Evolutionary conservation across 2,329 filamentous ascomycete species (phyloP), one percentile per base, ranked within the genome.

Genomic region (Xylaria sp.): DNA sequence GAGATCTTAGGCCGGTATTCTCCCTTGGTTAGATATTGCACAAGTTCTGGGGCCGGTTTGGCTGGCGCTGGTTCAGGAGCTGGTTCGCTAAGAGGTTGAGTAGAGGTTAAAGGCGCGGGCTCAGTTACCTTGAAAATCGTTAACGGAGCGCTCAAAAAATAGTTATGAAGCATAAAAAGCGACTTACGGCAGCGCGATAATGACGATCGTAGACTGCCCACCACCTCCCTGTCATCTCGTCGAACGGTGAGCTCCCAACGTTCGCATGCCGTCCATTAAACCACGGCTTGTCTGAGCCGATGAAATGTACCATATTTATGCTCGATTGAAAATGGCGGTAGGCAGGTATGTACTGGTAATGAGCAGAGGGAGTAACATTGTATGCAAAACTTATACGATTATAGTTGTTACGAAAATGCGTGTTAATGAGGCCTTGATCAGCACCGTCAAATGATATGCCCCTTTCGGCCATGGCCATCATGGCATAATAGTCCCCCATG

Each of bases 401-500:
- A 88, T 91, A 97, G 69, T 87, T 88, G 78, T 91, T 85, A 81
- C 91, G 87, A 82, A 96, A 99, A 82, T 98, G 92, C 86, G 97
- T 94, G 80, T 99, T 99, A 74, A 99, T 83, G 60, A 99, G 84
- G 64, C 96, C 96, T 82, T 99, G 96, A 79, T 99, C 96, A 44
- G 96, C 96, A 58, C 96, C 96, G 79, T 99, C 96, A 78, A 99
- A 99, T 72, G 94, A 98, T 78, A 95, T 92, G 29, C 94, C 94
- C 64, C 90, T 86, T 74, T 94, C 88, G 29, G 96, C 94, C 85
- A 98, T 90, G 71, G 92, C 93, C 71, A 90, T 85, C 78, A 99
- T 86, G 50, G 93, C 92, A 81, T 93, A 91, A 81, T 94, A 98
- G 73, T 97, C 94, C 66, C 91, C 92, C 87, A 94, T 85, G 81